Conservation (phyloP, 768 basidiomycete genomes). For the Serpula lacrymans region DNA sequence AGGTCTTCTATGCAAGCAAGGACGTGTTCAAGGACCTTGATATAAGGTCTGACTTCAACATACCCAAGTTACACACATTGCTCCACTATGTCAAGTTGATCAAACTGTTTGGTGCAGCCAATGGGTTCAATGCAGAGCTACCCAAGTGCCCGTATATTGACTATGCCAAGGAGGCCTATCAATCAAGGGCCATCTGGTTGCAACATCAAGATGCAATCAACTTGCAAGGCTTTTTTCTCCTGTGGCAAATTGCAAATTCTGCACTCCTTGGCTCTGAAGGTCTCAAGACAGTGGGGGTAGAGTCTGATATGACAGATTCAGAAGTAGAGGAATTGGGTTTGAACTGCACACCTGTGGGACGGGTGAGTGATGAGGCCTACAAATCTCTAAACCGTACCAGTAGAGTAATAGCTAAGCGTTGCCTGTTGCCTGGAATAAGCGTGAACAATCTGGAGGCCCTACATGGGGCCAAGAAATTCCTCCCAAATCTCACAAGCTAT, state of each 20-base stretch:
- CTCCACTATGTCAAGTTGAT: conserved; percentile 9
- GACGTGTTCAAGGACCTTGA: conserved; percentile 10
- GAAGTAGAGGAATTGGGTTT: not conserved
- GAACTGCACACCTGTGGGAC: not conserved
- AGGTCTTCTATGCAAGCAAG: conserved; percentile 18
- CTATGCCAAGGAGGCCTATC: conserved; percentile 15
- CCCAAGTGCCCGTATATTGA: conserved; percentile 21
- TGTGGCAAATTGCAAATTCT: conserved; percentile 13
- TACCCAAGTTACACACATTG: conserved; percentile 27
- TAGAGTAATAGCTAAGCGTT: no score
- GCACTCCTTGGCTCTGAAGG: not conserved
- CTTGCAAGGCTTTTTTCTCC: conserved; percentile 21
- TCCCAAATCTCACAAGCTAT: not conserved
- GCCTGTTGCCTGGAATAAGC: not conserved
- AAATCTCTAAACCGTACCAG: conserved; percentile 1
- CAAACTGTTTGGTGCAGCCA: conserved; percentile 2
- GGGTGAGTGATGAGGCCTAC: no score
- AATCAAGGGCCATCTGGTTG: conserved; percentile 14
- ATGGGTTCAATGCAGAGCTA: conserved; percentile 14
- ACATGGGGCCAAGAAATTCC: conserved; percentile 2
- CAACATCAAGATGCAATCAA: conserved; percentile 15
- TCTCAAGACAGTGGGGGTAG: not conserved
- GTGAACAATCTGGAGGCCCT: not conserved
- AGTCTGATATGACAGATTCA: not conserved
- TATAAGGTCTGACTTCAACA: conserved; percentile 17